Conservation (phyloP, 345 rosid species). For the Camelina sativa region DNA sequence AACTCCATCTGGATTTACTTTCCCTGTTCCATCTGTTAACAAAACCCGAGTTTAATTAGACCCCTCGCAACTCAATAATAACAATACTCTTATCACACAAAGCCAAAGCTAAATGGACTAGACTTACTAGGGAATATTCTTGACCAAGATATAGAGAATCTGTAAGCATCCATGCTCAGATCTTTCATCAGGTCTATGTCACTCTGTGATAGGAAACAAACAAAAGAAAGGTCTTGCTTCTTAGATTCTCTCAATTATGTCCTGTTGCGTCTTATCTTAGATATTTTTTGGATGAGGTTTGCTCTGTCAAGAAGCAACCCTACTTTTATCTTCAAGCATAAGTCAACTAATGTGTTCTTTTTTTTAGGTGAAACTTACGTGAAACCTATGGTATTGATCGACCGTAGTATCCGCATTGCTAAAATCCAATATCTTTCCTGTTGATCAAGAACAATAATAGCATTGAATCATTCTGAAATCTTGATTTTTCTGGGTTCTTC, state of each 20-base stretch:
- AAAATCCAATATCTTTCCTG: constrained; percentile 89
- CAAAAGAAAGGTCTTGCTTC: constrained; percentile 26
- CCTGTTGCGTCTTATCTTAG: constrained; percentile 33
- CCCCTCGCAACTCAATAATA: background rate
- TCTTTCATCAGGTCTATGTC: constrained; percentile 88
- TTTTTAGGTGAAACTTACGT: constrained; percentile 49
- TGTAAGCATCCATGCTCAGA: constrained; percentile 88
- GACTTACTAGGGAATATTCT: constrained; percentile 86
- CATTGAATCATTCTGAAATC: background rate
- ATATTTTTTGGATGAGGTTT: constrained; percentile 33
- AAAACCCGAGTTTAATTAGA: constrained; percentile 14
- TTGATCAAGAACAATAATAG: constrained; percentile 14
- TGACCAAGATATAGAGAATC: constrained; percentile 94
- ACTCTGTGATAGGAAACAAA: constrained; percentile 50
- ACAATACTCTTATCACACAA: background rate
- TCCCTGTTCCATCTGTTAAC: constrained; percentile 77
- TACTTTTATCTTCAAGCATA: constrained; percentile 26
- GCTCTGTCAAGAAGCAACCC: constrained; percentile 41
- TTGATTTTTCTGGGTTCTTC: background rate
- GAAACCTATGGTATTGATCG: constrained; percentile 86
- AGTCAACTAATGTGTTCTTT: constrained; percentile 22
- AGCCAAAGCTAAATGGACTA: background rate
- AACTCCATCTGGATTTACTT: constrained; percentile 69
- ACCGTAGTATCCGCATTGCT: constrained; percentile 95
- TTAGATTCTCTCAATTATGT: constrained; percentile 23